Evolutionary conservation across 2,329 filamentous ascomycete genomes (phyloP).

Genomic region (Juglanconis oblonga): DNA sequence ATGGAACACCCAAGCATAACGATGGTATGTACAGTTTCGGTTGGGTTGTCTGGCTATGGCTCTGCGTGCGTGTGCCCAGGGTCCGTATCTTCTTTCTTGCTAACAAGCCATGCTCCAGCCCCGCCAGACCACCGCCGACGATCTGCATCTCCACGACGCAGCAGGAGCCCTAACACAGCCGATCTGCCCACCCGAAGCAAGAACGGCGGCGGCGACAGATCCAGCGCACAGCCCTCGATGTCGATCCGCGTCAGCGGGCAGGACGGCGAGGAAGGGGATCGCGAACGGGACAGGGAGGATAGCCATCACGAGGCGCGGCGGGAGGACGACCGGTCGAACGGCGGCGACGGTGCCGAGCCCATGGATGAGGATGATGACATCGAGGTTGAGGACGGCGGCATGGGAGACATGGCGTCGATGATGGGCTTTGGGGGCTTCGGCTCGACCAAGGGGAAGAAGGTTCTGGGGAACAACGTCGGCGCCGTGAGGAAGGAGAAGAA

Average conservation of each 20-base stretch:
- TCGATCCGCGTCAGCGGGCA: constrained; percentile 35
- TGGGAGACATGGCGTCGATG: constrained; percentile 70
- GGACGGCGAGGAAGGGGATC: constrained; percentile 22
- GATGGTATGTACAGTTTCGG: constrained; percentile 4
- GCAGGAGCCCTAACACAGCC: constrained; percentile 22
- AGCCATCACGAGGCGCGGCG: constrained; percentile 16
- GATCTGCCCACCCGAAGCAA: constrained; percentile 35
- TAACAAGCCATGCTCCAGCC: background rate
- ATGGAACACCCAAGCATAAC: constrained; percentile 12
- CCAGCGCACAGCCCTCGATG: constrained; percentile 24
- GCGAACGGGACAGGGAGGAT: constrained; percentile 21
- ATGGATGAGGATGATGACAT: constrained; percentile 43
- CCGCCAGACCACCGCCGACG: constrained; percentile 29
- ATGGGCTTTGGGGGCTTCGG: constrained; percentile 90
- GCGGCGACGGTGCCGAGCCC: constrained; percentile 23
- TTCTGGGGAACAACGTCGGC: constrained; percentile 81
- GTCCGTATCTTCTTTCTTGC: background rate
- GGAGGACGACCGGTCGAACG: constrained; percentile 2
- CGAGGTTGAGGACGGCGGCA: constrained; percentile 62
- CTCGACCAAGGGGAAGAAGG: constrained; percentile 83
- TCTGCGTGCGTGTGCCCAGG: too few relatives aligned
- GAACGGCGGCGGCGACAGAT: constrained; percentile 18
- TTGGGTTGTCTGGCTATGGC: background rate
- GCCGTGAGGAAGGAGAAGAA: constrained; percentile 89
- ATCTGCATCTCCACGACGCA: constrained; percentile 34